Evolutionary conservation across 2,329 filamentous ascomycete species (phyloP).

Genomic region (Calonectria hawksworthii): DNA sequence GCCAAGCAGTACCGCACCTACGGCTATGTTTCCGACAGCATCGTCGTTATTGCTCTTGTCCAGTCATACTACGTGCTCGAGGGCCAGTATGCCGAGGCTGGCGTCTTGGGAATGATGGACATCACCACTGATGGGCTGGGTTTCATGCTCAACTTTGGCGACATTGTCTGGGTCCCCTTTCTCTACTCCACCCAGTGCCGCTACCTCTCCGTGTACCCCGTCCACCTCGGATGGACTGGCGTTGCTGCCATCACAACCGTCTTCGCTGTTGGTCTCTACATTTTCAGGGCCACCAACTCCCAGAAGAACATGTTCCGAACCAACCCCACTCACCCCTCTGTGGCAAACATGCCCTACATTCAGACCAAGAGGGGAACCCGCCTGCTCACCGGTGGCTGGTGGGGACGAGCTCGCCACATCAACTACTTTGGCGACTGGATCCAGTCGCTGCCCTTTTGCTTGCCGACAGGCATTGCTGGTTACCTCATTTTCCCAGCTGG

Average conservation of each 20-base stretch:
- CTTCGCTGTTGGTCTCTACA: conserved; percentile 79
- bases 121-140: conserved; percentile 92
- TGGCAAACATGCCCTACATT: conserved; percentile 85
- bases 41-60: conserved; percentile 79
- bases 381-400: conserved; percentile 88
- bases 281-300: conserved; percentile 90
- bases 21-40: conserved; percentile 86
- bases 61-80: conserved; percentile 88
- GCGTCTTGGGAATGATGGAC: conserved; percentile 91
- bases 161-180: conserved; percentile 92
- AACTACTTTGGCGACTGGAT: conserved; percentile 96
- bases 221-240: conserved; percentile 77
- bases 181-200: conserved; percentile 85
- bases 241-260: conserved; percentile 74
- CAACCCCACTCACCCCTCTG: conserved; percentile 81
- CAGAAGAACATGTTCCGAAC: conserved; percentile 95
- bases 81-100: conserved; percentile 84
- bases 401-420: conserved; percentile 90
- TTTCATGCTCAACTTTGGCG: conserved; percentile 92
- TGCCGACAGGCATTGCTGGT: conserved; percentile 86
- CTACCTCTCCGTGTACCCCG: conserved; percentile 85
- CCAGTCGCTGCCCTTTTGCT: conserved; percentile 87
- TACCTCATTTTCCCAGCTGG: conserved; percentile 76
- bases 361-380: conserved; percentile 84
- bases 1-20: conserved; percentile 88